These are phyloP conservation scores for Candida maris DNA, from an alignment of 805 yeast genomes.

Conservation along the genomic window DNA sequence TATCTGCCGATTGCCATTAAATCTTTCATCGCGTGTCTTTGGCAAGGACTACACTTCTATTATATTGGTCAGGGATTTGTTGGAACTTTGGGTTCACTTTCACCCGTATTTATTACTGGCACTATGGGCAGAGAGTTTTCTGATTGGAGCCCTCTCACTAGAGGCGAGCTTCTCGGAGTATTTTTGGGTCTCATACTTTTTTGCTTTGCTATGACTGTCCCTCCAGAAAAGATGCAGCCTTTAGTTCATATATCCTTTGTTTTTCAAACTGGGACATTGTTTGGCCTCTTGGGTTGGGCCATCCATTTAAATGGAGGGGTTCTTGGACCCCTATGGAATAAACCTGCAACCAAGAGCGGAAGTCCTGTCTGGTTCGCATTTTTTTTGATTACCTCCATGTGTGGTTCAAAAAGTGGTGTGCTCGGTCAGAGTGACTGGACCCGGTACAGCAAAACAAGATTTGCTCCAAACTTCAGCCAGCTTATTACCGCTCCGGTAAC, in stretches of 20 bases:
- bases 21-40: constrained; percentile 42
- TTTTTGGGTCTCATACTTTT: constrained; percentile 34
- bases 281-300: constrained; percentile 27
- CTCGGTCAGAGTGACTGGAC: constrained; percentile 43
- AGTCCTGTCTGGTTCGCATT: constrained; percentile 39
- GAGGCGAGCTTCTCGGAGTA: constrained; percentile 39
- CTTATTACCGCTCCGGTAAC: constrained; percentile 36
- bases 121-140: constrained; percentile 23
- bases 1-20: constrained; percentile 40
- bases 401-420: constrained; percentile 39
- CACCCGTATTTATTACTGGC: constrained; percentile 31
- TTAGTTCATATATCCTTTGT: constrained; percentile 23
- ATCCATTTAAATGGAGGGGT: constrained; percentile 30
- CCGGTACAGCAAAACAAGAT: constrained; percentile 31
- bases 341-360: constrained; percentile 18
- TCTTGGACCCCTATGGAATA: constrained; percentile 25
- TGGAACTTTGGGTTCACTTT: constrained; percentile 37
- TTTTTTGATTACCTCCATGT: constrained; percentile 36
- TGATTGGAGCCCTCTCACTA: constrained; percentile 32
- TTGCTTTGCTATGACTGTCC: constrained; percentile 36
- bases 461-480: constrained; percentile 19
- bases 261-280: constrained; percentile 24
- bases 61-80: constrained; percentile 44
- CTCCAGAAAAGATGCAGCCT: constrained; percentile 30
- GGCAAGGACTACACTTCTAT: constrained; percentile 43